A percentile compares a stretch with the other conserved stretches of the same genome.
phyloP scores from a whole-genome alignment of 345 rosid species.

The Gossypium arboreum region DNA sequence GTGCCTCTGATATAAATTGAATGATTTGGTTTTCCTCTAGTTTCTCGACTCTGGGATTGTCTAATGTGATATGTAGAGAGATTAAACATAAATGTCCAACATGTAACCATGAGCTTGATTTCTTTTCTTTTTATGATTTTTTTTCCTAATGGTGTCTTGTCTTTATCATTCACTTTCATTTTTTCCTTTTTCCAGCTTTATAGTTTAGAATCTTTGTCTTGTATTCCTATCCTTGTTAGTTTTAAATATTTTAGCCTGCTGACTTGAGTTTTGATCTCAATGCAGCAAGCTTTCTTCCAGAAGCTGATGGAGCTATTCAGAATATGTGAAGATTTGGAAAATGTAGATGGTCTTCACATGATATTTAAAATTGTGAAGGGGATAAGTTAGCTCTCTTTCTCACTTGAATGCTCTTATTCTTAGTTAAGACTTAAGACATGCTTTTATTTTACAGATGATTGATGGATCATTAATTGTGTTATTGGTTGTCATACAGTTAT shows the following conservation, averaged over 20 bases:
- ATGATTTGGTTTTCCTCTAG: constrained; percentile 1
- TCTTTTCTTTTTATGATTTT: background rate
- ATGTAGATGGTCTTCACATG: constrained; percentile 67
- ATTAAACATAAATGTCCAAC: background rate
- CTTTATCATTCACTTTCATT: background rate
- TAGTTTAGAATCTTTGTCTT: background rate
- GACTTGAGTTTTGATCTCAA: constrained; percentile 24
- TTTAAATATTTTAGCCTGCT: constrained; percentile 3
- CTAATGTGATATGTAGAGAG: background rate
- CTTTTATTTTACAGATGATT: constrained; percentile 15
- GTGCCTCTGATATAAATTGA: background rate
- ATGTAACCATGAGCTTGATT: background rate
- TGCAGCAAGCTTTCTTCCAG: constrained; percentile 74
- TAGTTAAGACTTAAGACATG: background rate
- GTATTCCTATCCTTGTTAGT: background rate
- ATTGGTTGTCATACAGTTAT: constrained; percentile 53
- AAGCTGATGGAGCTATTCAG: constrained; percentile 72
- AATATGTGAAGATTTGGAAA: constrained; percentile 61
- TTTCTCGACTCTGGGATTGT: background rate
- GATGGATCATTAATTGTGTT: constrained; percentile 15
- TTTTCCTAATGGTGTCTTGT: background rate
- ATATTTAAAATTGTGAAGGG: constrained; percentile 78
- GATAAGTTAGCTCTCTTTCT: constrained; percentile 57
- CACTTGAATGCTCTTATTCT: constrained; percentile 13
- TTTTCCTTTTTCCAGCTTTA: background rate